Evolutionary conservation across 2,329 filamentous ascomycete species (phyloP).

Genomic region (Fusarium anguioides): DNA sequence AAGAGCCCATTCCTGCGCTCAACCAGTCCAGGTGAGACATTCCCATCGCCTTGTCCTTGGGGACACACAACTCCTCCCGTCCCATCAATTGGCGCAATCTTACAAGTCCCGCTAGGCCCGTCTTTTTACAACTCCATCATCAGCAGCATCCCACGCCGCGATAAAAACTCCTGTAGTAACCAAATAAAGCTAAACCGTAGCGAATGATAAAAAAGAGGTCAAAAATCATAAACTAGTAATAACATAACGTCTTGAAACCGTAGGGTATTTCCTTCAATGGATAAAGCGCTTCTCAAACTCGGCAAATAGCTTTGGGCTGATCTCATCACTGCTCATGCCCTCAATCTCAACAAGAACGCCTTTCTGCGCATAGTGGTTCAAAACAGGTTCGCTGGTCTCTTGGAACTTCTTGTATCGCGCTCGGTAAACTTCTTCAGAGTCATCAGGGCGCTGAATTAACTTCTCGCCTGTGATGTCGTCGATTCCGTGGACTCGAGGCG

Average conservation of each 20-base stretch:
- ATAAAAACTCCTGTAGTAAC: conserved; percentile 37
- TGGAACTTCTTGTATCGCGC: conserved; percentile 84
- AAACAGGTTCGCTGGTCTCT: conserved; percentile 83
- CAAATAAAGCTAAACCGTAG: conserved; percentile 16
- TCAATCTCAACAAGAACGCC: conserved; percentile 88
- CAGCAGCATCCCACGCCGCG: conserved; percentile 40
- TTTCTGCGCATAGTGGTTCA: conserved; percentile 88
- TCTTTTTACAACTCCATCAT: conserved; percentile 36
- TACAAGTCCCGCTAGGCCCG: conserved; percentile 19
- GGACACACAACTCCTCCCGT: conserved; percentile 25
- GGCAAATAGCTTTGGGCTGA: conserved; percentile 85
- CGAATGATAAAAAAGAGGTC: conserved; percentile 11
- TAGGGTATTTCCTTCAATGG: conserved; percentile 34
- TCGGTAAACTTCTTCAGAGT: conserved; percentile 87
- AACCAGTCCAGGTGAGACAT: conserved; percentile 8
- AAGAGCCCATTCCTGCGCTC: conserved; percentile 3
- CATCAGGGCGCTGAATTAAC: conserved; percentile 84
- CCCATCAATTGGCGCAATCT: conserved; percentile 21
- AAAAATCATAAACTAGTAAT: conserved; percentile 20
- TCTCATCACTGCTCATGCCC: conserved; percentile 93
- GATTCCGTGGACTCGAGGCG: conserved; percentile 80
- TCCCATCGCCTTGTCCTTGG: conserved; percentile 9
- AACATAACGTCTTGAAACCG: conserved; percentile 20
- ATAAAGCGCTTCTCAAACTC: conserved; percentile 84
- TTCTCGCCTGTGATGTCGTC: conserved; percentile 94